Evolutionary conservation across 169 alveolate genomes (phyloP).

Genomic region (Cryptosporidium sp.): DNA sequence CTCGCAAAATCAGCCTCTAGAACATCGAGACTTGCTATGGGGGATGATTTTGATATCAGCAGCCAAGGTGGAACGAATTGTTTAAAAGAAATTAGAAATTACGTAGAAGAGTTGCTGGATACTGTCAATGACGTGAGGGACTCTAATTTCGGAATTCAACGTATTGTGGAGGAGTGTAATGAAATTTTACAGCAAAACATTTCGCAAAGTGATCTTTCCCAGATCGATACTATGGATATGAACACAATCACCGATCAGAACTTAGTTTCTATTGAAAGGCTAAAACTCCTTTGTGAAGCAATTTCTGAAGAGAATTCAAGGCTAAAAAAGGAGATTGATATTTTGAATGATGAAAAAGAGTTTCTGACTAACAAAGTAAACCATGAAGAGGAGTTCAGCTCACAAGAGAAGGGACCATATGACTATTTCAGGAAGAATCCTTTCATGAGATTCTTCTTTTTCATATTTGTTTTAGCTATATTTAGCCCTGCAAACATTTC

Average conservation of each 20-base stretch:
- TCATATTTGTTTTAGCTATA: neutral
- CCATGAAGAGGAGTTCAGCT: neutral
- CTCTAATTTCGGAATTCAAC: constrained; percentile 30
- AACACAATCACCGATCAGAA: neutral
- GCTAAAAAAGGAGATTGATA: neutral
- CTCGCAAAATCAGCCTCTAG: constrained; percentile 35
- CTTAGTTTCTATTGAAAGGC: constrained; percentile 7
- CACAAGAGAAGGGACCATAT: neutral
- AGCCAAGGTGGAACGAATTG: constrained; percentile 39
- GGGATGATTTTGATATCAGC: constrained; percentile 4
- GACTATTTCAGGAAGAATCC: constrained; percentile 11
- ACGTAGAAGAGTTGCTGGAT: constrained; percentile 68
- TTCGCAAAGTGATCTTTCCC: constrained; percentile 2
- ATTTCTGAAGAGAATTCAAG: constrained; percentile 39
- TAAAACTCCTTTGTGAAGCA: constrained; percentile 39
- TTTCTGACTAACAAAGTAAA: neutral
- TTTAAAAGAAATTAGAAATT: constrained; percentile 39
- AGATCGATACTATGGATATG: constrained; percentile 24
- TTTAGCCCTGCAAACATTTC: constrained; percentile 9
- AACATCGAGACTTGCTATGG: constrained; percentile 13
- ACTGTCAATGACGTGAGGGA: constrained; percentile 50
- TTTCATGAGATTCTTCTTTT: constrained; percentile 15
- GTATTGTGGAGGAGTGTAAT: constrained; percentile 33
- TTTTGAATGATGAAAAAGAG: neutral
- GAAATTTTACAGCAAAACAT: constrained; percentile 12